phyloP scores from a whole-genome alignment of 2,329 filamentous ascomycete genomes.

The Ophiostoma quercus region DNA sequence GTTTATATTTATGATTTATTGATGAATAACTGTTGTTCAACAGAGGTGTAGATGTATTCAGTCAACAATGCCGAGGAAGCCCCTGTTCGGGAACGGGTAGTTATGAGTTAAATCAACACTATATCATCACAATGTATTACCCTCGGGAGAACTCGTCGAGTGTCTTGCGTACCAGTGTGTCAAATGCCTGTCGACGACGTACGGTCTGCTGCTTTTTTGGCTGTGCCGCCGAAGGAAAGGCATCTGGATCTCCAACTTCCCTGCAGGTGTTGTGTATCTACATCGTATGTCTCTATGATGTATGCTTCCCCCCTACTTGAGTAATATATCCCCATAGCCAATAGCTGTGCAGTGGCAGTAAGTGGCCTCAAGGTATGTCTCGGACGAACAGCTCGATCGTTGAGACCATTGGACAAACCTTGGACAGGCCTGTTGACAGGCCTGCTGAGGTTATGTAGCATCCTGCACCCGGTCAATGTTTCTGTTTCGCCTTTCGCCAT shows the following conservation, averaged over 20 bases:
- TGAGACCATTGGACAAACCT: not conserved
- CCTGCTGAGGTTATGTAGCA: not conserved
- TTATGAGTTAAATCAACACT: not conserved
- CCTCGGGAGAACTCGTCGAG: not conserved
- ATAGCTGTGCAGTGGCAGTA: not conserved
- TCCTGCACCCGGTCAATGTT: not conserved
- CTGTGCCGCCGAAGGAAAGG: not conserved
- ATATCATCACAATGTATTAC: not conserved
- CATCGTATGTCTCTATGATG: not conserved
- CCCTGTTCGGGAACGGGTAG: conserved; percentile 2
- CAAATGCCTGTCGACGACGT: not conserved
- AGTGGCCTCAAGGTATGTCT: not conserved
- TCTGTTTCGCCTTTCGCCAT: not conserved
- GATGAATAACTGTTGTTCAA: not conserved
- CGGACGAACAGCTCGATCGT: not conserved
- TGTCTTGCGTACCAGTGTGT: not conserved
- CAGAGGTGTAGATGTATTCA: not conserved
- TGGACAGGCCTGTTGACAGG: not conserved
- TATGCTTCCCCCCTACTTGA: not conserved
- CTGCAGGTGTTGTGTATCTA: not conserved
- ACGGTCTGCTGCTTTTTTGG: conserved; percentile 9
- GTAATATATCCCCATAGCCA: not conserved
- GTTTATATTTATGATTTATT: not conserved
- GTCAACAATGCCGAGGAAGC: not conserved
- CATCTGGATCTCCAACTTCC: not conserved